Conservation (phyloP, 2,329 filamentous ascomycete species). For the Leptographium radiaticola region DNA sequence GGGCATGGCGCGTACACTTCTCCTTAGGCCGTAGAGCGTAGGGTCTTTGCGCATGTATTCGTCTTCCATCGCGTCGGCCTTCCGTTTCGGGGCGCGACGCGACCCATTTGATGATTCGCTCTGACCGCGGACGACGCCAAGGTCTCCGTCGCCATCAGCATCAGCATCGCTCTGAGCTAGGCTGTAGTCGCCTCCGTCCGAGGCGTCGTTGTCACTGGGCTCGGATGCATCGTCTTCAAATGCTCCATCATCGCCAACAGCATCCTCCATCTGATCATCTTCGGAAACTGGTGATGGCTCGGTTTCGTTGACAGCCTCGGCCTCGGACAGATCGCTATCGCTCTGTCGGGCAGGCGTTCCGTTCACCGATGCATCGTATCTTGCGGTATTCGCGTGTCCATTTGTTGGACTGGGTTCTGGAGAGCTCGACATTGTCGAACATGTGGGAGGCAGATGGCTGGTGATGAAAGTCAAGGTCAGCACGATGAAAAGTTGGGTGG, state of each 20-base stretch:
- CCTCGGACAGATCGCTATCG: conserved; percentile 68
- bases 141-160: conserved; percentile 35
- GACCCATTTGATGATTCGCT: conserved; percentile 61
- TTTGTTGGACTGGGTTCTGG: conserved; percentile 50
- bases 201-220: conserved; percentile 38
- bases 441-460: conserved; percentile 48
- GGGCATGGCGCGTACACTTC: conserved; percentile 55
- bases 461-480: conserved; percentile 38
- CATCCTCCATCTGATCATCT: conserved; percentile 39
- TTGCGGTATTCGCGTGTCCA: conserved; percentile 47
- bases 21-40: conserved; percentile 82
- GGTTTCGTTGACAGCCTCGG: conserved; percentile 37
- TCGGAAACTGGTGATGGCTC: conserved; percentile 31
- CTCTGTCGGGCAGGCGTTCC: conserved; percentile 34
- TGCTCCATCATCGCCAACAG: conserved; percentile 16
- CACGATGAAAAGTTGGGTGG: conserved; percentile 10
- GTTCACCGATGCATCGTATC: conserved; percentile 28
- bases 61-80: conserved; percentile 51
- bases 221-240: conserved; percentile 29
- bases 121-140: conserved; percentile 29
- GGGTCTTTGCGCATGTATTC: conserved; percentile 84
- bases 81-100: conserved; percentile 59
- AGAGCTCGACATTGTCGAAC: conserved; percentile 51
- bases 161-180: conserved; percentile 20
- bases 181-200: conserved; percentile 65